Percentiles rank a stretch among this genome's conserved stretches.
Evolutionary conservation across 305 asterid genomes (phyloP).

Genomic region (Nicotiana rustica): DNA sequence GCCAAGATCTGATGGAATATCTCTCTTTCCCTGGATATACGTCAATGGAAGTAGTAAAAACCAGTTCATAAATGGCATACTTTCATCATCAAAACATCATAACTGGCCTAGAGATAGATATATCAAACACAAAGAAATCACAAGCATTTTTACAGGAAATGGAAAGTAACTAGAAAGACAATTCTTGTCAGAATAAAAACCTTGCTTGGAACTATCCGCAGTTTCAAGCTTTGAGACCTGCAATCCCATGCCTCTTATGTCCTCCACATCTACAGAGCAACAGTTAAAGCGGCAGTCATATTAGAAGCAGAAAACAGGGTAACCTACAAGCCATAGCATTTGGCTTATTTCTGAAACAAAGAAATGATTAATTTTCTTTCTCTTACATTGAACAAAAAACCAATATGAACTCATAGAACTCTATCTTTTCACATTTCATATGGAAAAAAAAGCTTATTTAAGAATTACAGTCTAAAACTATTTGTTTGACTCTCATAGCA

Average conservation of each 20-base stretch:
- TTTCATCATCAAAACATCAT: background rate
- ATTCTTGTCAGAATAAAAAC: constrained; percentile 46
- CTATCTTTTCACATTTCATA: background rate
- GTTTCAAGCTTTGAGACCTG: constrained; percentile 96
- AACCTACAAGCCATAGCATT: constrained; percentile 1
- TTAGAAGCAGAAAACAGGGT: constrained; percentile 23
- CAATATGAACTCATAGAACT: background rate
- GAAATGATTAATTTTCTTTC: no score
- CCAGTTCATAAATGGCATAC: constrained; percentile 34
- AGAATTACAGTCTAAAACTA: background rate
- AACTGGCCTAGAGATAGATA: constrained; percentile 21
- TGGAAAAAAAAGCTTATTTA: background rate
- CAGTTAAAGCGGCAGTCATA: constrained; percentile 27
- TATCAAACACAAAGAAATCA: background rate
- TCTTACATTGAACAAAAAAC: no score
- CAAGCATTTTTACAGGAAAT: background rate
- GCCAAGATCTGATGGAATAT: constrained; percentile 86
- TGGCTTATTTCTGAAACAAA: background rate
- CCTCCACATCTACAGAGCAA: constrained; percentile 71
- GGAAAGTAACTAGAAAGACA: background rate
- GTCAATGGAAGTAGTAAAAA: constrained; percentile 34
- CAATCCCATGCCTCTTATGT: constrained; percentile 95
- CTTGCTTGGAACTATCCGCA: constrained; percentile 62
- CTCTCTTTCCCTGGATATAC: constrained; percentile 63
- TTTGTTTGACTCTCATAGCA: background rate